A percentile compares a stretch with the other conserved stretches of the same genome.
These are phyloP conservation scores for Craterostigma plantagineum DNA, from an alignment of 257 asterid genomes.

Conservation along the genomic window DNA sequence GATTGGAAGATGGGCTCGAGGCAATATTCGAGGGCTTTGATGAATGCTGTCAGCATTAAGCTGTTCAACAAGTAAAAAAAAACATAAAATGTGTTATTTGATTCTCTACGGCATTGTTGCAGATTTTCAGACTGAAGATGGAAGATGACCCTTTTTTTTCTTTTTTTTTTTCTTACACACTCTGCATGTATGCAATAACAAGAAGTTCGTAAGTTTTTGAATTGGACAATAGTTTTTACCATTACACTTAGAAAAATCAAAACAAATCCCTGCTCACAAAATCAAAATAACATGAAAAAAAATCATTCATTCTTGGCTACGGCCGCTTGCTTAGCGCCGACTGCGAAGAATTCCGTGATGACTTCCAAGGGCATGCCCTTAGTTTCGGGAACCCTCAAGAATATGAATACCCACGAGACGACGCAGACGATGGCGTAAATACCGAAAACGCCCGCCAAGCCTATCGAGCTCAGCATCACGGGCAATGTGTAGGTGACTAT, in stretches of 20 bases:
- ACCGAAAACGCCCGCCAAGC: slow-evolving; percentile 65
- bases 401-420: slow-evolving; percentile 52
- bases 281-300: too few species aligned
- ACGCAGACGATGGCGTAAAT: slow-evolving; percentile 52
- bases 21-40: slow-evolving; percentile 62
- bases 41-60: slow-evolving; percentile 57
- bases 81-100: too few species aligned
- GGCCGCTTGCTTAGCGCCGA: slow-evolving; percentile 43
- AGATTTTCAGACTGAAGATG: too few species aligned
- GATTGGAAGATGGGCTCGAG: slow-evolving; percentile 93
- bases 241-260: too few species aligned
- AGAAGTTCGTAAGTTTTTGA: too few species aligned
- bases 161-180: too few species aligned
- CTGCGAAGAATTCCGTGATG: slow-evolving; percentile 69
- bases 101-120: too few species aligned
- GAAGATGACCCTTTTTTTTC: too few species aligned
- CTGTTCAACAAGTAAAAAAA: slow-evolving; percentile 20
- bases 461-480: slow-evolving; percentile 60
- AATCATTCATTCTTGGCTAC: slow-evolving; percentile 9
- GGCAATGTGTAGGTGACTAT: slow-evolving; percentile 73
- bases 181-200: too few species aligned
- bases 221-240: too few species aligned
- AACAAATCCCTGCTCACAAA: too few species aligned
- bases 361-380: slow-evolving; percentile 90
- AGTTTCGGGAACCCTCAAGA: slow-evolving; percentile 68